Base-by-base conservation (phyloP, 2,329 filamentous ascomycete species). In the Aspergillus fumigatus region DNA sequence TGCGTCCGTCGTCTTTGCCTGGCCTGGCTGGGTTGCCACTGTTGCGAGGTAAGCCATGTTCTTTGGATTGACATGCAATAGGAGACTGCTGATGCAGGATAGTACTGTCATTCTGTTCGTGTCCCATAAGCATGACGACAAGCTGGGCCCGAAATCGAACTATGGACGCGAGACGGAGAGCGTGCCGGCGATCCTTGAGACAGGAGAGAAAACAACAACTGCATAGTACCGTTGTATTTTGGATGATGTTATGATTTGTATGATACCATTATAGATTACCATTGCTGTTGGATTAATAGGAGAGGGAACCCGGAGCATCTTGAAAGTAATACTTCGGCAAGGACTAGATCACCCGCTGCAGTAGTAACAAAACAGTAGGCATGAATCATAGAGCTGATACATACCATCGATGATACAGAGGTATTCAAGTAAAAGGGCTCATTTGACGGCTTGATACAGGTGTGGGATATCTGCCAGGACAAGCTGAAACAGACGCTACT, bases 1-100 rank as follows among this genome's bases (percentile, higher is more conserved):
- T 53, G 79, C 80, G 1, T 78, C 78, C 41, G 75, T 79, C 3
- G 79, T 83, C 0, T 78, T 84, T 23, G 62, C 80, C 17, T 85
- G 82, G 82, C 70, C 77, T 0, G 82, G 82, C 0, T 76, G 77
- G 63, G 56, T 82, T 1, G 75, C 72, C 17, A 80, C 80, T 0
- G 73, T 81, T 54, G 74, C 75, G 3, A 73, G 73, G 58, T 60
- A 48, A 43, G 43, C 40, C 27, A 3, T n/a, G 57, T 63, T 68
- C 25, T 70, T 67, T 58, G 67, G 8, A 4, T 21, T 21, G 11
- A 21, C 1, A 4, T 7, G 43, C 8, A 23, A 4, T 10, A 45
- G 11, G 4, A 35, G 32, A 35, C 6, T 23, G 11, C 43, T 47
- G n/a, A 52, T 19, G 25, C 19, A 21, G 35, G 11, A n/a, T 6